These are phyloP conservation scores for Trichoderma simmonsii DNA, from an alignment of 2,329 filamentous ascomycete genomes.

Conservation along the genomic window DNA sequence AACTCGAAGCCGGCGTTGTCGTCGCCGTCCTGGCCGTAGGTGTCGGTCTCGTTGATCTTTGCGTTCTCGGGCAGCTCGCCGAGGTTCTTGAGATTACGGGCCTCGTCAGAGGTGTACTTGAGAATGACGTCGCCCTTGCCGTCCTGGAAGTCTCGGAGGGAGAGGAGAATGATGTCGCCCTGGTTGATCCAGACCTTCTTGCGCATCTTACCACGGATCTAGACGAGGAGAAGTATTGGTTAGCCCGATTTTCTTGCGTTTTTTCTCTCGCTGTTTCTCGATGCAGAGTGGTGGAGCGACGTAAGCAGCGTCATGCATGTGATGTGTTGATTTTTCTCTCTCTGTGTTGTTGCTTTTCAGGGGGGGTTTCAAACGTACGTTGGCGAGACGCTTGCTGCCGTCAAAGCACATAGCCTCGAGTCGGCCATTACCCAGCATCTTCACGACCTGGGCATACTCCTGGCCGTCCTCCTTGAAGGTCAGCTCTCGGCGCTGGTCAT, in stretches of 20 bases:
- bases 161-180: conserved; percentile 87
- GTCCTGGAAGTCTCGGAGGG: conserved; percentile 88
- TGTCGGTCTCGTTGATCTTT: conserved; percentile 99
- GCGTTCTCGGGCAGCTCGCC: conserved; percentile 95
- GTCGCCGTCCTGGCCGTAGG: conserved; percentile 84
- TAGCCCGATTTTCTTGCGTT: neutral
- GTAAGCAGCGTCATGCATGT: neutral
- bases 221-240: neutral
- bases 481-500: conserved; percentile 98
- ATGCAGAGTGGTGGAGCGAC: neutral
- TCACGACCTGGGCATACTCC: conserved; percentile 57
- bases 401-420: conserved; percentile 95
- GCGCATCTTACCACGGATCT: conserved; percentile 83
- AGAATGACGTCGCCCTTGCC: conserved; percentile 96
- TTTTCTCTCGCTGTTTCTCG: neutral
- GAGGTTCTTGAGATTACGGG: conserved; percentile 91
- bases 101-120: conserved; percentile 96
- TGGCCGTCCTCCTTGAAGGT: conserved; percentile 99
- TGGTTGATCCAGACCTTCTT: conserved; percentile 99
- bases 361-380: conserved; percentile 31
- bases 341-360: neutral
- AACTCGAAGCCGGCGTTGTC: conserved; percentile 98
- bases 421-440: conserved; percentile 95
- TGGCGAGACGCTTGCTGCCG: conserved; percentile 53
- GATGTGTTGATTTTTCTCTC: neutral